These are phyloP conservation scores for Kernera saxatilis DNA, from an alignment of 345 rosid species.

Conservation along the genomic window DNA sequence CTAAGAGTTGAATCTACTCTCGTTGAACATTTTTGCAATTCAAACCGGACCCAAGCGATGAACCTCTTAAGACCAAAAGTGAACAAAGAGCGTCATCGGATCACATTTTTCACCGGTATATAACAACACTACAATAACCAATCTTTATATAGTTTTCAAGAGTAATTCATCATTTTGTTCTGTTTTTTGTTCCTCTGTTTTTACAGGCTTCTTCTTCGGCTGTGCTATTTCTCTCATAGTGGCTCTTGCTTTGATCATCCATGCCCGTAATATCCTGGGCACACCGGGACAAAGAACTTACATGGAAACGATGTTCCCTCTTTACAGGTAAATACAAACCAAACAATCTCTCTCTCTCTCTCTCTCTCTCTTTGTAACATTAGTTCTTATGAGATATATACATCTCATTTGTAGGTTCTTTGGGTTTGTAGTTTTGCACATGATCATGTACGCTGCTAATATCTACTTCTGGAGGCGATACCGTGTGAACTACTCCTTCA, in stretches of 20 bases:
- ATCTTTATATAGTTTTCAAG: not conserved
- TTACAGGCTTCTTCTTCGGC: conserved; percentile 58
- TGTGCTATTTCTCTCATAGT: conserved; percentile 53
- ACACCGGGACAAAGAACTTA: conserved; percentile 40
- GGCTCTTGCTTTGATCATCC: conserved; percentile 45
- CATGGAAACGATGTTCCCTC: conserved; percentile 76
- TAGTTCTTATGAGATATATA: not conserved
- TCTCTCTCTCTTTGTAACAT: not conserved
- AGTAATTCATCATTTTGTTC: not conserved
- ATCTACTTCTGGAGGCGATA: conserved; percentile 68
- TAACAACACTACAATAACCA: not conserved
- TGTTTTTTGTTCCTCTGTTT: not conserved
- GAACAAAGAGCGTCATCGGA: conserved; percentile 44
- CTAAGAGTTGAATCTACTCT: conserved; percentile 48
- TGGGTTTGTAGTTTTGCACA: conserved; percentile 57
- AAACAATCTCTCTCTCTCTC: not conserved
- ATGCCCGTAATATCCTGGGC: conserved; percentile 39
- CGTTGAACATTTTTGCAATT: conserved; percentile 50
- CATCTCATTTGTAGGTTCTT: conserved; percentile 47
- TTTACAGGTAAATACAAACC: conserved; percentile 39
- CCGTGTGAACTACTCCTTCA: conserved; percentile 62
- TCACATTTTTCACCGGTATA: conserved; percentile 52
- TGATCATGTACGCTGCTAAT: conserved; percentile 50
- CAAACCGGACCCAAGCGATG: conserved; percentile 59
- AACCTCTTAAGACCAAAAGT: conserved; percentile 46